These are phyloP conservation scores for Aureobasidium sp. DNA, from an alignment of 2,329 filamentous ascomycete genomes.

Conservation along the genomic window DNA sequence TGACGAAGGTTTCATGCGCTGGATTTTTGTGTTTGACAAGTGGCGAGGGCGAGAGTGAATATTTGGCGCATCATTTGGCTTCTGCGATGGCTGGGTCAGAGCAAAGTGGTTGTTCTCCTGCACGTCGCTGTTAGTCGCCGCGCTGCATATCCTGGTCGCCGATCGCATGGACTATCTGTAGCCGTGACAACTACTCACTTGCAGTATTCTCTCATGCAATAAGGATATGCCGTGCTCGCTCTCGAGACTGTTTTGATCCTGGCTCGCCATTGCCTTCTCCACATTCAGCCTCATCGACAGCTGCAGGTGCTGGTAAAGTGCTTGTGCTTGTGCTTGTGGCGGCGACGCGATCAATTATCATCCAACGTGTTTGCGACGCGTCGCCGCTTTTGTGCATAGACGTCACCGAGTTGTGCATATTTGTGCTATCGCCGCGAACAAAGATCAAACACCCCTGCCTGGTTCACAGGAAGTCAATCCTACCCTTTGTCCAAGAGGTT, in stretches of 20 bases:
- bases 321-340: not conserved
- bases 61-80: not conserved
- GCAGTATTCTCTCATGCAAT: slow-evolving; percentile 14
- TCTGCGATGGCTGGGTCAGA: not conserved
- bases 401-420: not conserved
- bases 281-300: not conserved
- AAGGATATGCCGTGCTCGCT: slow-evolving; percentile 14
- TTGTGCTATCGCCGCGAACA: not conserved
- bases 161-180: not conserved
- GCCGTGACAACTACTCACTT: not conserved
- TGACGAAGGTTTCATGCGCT: slow-evolving; percentile 11
- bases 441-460: not conserved
- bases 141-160: slow-evolving; percentile 5
- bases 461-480: not conserved
- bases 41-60: not conserved
- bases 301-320: not conserved
- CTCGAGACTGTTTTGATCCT: slow-evolving; percentile 16
- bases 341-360: not conserved
- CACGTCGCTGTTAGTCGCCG: slow-evolving; percentile 2
- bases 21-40: slow-evolving; percentile 10
- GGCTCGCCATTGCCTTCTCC: slow-evolving; percentile 11
- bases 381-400: not conserved
- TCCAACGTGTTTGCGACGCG: not conserved
- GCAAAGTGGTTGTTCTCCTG: slow-evolving; percentile 3
- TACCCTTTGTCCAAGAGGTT: not conserved